A percentile compares a stretch with the other conserved stretches of the same genome.
Conservation (phyloP, 2,329 filamentous ascomycete genomes). For the Fusarium sp. region DNA sequence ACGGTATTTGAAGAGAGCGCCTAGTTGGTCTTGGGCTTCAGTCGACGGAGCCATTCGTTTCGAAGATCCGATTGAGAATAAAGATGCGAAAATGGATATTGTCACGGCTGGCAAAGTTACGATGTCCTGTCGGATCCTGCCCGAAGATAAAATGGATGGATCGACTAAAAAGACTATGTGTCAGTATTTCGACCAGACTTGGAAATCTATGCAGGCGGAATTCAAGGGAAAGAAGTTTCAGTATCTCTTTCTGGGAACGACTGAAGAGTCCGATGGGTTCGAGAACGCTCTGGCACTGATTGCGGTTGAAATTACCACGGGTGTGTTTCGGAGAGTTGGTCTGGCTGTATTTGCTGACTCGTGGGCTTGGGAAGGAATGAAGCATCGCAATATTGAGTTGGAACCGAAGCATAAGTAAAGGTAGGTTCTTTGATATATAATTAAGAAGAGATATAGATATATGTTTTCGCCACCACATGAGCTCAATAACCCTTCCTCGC, state of each 20-base stretch:
- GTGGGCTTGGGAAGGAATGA: fast-evolving
- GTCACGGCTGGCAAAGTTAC: fast-evolving
- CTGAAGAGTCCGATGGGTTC: fast-evolving
- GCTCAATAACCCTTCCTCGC: neutral
- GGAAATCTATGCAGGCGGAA: fast-evolving
- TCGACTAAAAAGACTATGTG: fast-evolving
- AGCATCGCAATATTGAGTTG: neutral
- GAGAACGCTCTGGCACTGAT: neutral
- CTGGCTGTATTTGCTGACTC: fast-evolving
- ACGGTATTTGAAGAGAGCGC: neutral
- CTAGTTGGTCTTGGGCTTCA: neutral
- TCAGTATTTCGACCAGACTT: neutral
- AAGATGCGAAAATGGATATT: neutral
- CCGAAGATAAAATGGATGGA: too few species aligned
- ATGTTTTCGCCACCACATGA: too few species aligned
- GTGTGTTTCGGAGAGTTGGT: neutral
- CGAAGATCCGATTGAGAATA: fast-evolving
- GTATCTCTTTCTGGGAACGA: neutral
- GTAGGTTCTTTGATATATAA: neutral
- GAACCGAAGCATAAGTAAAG: neutral
- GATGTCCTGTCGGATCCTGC: neutral
- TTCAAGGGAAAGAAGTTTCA: fast-evolving
- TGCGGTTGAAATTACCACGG: fast-evolving
- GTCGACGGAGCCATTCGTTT: neutral
- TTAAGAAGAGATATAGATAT: too few species aligned